These are phyloP conservation scores for Mycena galericulata DNA, from an alignment of 768 basidiomycete species.

Conservation along the genomic window DNA sequence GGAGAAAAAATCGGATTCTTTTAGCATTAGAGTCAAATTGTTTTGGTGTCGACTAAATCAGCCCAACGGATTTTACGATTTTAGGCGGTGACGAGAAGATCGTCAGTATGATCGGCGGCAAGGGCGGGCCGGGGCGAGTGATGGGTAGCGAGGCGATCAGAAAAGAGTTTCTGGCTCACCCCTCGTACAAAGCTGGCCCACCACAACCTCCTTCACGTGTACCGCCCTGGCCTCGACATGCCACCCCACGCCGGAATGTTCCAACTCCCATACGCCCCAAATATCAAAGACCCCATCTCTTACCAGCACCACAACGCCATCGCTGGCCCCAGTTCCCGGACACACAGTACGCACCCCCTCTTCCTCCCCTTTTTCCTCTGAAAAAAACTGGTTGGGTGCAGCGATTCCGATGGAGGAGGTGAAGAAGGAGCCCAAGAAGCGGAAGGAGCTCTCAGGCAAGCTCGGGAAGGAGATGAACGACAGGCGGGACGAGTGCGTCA, in stretches of 20 bases:
- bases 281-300: constrained; percentile 20
- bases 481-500: constrained; percentile 78
- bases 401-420: constrained; percentile 49
- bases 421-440: constrained; percentile 70
- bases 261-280: constrained; percentile 1
- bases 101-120: no score
- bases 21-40: no score
- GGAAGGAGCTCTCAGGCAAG: constrained; percentile 77
- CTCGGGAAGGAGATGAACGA: constrained; percentile 80
- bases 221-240: constrained; percentile 1
- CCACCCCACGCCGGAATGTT: constrained; percentile 28
- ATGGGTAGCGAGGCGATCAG: no score
- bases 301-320: constrained; percentile 33
- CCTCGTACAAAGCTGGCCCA: no score
- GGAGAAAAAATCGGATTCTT: no score
- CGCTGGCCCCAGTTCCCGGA: constrained; percentile 31
- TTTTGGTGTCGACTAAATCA: no score
- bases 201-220: no score
- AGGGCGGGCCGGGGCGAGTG: no score
- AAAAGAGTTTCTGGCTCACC: no score
- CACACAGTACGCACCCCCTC: constrained; percentile 19
- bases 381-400: background rate
- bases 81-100: no score
- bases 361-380: background rate
- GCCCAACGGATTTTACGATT: no score